Percentiles rank a stretch among this genome's conserved stretches.
Evolutionary conservation across 2,329 filamentous ascomycete genomes (phyloP).

Genomic region (Davidsoniella eucalypti): DNA sequence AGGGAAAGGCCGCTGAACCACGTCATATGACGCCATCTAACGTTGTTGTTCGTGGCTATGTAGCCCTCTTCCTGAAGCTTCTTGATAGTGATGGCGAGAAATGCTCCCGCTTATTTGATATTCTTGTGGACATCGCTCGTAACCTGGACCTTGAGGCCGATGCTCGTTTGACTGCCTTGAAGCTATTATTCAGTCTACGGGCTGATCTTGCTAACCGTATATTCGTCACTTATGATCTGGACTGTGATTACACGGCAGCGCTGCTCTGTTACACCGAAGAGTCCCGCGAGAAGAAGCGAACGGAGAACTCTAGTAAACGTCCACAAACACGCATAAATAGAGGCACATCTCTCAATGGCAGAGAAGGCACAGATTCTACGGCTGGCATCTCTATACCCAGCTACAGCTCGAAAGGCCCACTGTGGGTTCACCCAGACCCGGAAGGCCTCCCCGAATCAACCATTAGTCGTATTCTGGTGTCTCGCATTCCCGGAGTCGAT

Average conservation of each 20-base stretch:
- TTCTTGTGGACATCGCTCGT: conserved; percentile 46
- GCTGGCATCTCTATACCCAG: not conserved
- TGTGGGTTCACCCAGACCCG: conserved; percentile 42
- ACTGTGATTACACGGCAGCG: conserved; percentile 57
- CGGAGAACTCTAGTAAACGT: conserved; percentile 25
- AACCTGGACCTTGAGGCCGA: conserved; percentile 45
- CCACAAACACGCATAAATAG: conserved; percentile 25
- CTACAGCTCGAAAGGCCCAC: conserved; percentile 9
- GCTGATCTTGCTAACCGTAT: conserved; percentile 68
- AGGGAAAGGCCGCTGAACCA: conserved; percentile 12
- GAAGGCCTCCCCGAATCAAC: conserved; percentile 35
- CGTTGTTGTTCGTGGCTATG: conserved; percentile 53
- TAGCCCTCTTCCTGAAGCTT: conserved; percentile 59
- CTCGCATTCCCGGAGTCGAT: conserved; percentile 19
- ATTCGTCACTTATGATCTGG: conserved; percentile 51
- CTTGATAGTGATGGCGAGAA: conserved; percentile 52
- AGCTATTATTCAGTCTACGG: conserved; percentile 64
- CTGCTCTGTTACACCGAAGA: conserved; percentile 50
- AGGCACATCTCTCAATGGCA: conserved; percentile 36
- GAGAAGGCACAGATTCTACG: conserved; percentile 17
- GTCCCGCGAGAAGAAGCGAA: conserved; percentile 32
- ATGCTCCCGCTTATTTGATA: conserved; percentile 43
- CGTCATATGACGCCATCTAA: conserved; percentile 42
- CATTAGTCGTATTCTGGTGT: conserved; percentile 36
- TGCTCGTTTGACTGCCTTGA: conserved; percentile 58